These are phyloP conservation scores for Zasmidium angulare DNA, from an alignment of 2,329 filamentous ascomycete species.

Conservation along the genomic window DNA sequence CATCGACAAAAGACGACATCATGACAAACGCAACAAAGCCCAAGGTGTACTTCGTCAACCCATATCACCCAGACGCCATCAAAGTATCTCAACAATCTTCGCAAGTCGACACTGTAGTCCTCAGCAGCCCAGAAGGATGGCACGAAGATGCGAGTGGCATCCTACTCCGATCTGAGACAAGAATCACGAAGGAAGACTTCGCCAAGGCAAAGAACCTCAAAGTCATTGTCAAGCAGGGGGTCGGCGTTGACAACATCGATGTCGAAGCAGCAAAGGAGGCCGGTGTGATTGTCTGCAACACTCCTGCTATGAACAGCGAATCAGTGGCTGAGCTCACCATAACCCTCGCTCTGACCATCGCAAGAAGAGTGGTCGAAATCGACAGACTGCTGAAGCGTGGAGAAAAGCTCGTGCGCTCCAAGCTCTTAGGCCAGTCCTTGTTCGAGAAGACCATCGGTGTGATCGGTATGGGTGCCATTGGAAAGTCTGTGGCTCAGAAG, in stretches of 20 bases:
- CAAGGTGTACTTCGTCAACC: slow-evolving; percentile 27
- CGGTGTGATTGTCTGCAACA: slow-evolving; percentile 49
- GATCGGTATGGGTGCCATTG: slow-evolving; percentile 43
- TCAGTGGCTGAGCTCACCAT: slow-evolving; percentile 39
- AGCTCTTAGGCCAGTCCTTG: slow-evolving; percentile 31
- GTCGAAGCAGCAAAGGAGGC: slow-evolving; percentile 44
- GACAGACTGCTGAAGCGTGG: slow-evolving; percentile 26
- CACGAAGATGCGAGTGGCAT: slow-evolving; percentile 25
- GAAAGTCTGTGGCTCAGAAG: slow-evolving; percentile 36
- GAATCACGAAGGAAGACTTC: slow-evolving; percentile 25
- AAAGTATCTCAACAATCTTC: slow-evolving; percentile 14
- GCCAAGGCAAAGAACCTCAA: slow-evolving; percentile 37
- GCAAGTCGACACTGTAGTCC: slow-evolving; percentile 24
- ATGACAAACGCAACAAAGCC: background rate
- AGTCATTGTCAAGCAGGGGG: slow-evolving; percentile 48
- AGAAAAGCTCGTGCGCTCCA: slow-evolving; percentile 28
- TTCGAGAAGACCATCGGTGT: slow-evolving; percentile 38
- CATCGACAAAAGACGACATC: background rate
- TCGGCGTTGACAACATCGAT: slow-evolving; percentile 50
- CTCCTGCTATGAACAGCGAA: slow-evolving; percentile 46
- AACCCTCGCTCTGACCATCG: slow-evolving; percentile 33
- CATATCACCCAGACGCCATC: slow-evolving; percentile 33
- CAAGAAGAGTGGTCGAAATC: slow-evolving; percentile 34
- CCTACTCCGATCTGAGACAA: slow-evolving; percentile 28
- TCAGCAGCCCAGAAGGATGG: slow-evolving; percentile 22